Conservation (phyloP, 2,329 filamentous ascomycete species). For the Penicillium olsonii region DNA sequence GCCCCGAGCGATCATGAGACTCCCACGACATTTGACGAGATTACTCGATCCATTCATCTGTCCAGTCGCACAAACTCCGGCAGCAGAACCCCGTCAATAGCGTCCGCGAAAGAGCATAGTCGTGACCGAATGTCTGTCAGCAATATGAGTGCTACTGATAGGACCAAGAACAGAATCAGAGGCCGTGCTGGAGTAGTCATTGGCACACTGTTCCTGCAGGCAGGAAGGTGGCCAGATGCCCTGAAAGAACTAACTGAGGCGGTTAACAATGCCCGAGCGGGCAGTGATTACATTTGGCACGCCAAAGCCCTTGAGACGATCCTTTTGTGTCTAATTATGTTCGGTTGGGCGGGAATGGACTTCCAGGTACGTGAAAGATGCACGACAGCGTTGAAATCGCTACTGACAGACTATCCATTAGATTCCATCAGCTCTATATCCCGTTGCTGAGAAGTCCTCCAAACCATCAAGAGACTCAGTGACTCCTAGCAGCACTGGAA, state of each 20-base stretch:
- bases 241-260: constrained; percentile 80
- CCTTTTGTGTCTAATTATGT: constrained; percentile 76
- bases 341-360: constrained; percentile 80
- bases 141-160: constrained; percentile 76
- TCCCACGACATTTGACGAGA: constrained; percentile 58
- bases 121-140: constrained; percentile 62
- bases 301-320: constrained; percentile 92
- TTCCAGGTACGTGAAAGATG: constrained; percentile 55
- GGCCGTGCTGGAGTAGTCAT: constrained; percentile 77
- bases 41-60: constrained; percentile 47
- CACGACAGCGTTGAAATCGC: background rate
- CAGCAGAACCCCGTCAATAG: constrained; percentile 37
- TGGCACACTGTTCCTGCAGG: constrained; percentile 82
- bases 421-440: constrained; percentile 57
- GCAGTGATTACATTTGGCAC: constrained; percentile 95
- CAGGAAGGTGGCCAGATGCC: constrained; percentile 87
- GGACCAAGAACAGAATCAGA: constrained; percentile 77
- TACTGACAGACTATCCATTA: constrained; percentile 23
- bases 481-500: constrained; percentile 49
- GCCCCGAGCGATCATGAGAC: constrained; percentile 42
- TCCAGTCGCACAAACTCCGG: constrained; percentile 42
- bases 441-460: constrained; percentile 51
- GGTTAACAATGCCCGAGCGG: constrained; percentile 71
- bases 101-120: constrained; percentile 56
- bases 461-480: constrained; percentile 44